Base-by-base conservation (phyloP, 2,329 filamentous ascomycete genomes). In the Clathrospora elynae region DNA sequence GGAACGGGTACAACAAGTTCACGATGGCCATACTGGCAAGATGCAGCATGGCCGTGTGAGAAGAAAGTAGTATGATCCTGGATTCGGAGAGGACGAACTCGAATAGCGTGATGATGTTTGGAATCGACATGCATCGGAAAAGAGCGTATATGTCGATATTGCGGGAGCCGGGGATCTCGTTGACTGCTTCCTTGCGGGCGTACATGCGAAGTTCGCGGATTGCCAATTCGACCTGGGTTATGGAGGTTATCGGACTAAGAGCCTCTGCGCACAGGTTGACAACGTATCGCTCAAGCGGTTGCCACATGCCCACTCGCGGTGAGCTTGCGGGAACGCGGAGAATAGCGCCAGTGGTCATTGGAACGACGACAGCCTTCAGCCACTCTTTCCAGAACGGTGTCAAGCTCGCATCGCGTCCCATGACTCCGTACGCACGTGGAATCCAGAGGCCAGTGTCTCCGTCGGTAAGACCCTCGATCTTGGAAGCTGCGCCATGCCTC, bases 371-470 rank as follows among this genome's bases (percentile, higher is more conserved):
- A 5, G 92, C 91, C 70, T 90, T 87, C 33, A 99, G 80, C 93
- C 93, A 99, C 68, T 99, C 93, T 71, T 97, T 97, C 91, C 92
- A 99, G 73, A 99, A 97, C 20, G 84, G 83, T 53, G 91, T 90
- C 72, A 95, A 81, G 47, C 84, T 86, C 9, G 79, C 78, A 66
- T 99, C 93, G 50, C 88, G 82, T 22, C 93, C 93, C 50, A 99
- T 78, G 49, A 99, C 86, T 45, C 93, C 93, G 65, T 95, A 99
- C 1, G 92, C 90, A 53, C 93, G 82, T 12, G 93, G 93, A 35
- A 90, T 90, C 93, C 93, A 99, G 47, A 97, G 84, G 2, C 92
- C 93, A 38, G 90, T 96, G 67, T 97, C 93, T 29, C 92, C 91
- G 54, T 95, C 89, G 0, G 92, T 97, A 49, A 99, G 77, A 13